These are phyloP conservation scores for Mycothermus thermophilus DNA, from an alignment of 495 filamentous ascomycete species.

Conservation along the genomic window DNA sequence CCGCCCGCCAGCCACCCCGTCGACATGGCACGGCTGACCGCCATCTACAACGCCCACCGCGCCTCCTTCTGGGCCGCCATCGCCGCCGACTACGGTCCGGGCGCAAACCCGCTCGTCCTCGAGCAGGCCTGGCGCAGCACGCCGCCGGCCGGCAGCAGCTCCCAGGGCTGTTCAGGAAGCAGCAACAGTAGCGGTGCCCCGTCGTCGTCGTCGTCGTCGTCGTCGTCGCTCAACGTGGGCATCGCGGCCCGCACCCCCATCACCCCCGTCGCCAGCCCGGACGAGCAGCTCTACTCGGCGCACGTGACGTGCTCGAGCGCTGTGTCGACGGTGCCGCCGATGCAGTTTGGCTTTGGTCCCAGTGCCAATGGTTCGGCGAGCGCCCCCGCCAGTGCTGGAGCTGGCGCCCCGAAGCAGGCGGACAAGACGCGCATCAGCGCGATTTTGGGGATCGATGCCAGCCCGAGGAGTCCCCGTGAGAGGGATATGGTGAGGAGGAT, in stretches of 20 bases:
- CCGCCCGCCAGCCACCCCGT: conserved; percentile 27
- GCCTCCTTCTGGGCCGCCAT: conserved; percentile 59
- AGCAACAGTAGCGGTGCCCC: conserved; percentile 9
- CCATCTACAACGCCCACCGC: conserved; percentile 55
- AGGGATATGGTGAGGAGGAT: conserved; percentile 38
- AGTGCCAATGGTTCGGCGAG: too few relatives aligned
- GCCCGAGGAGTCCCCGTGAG: conserved; percentile 39
- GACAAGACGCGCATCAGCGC: conserved; percentile 42
- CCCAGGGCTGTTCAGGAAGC: too few relatives aligned
- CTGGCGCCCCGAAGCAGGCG: conserved; percentile 14
- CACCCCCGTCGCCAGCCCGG: conserved; percentile 32
- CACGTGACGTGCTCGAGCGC: too few relatives aligned
- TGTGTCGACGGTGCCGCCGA: too few relatives aligned
- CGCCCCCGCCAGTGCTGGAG: too few relatives aligned
- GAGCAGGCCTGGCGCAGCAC: conserved; percentile 56
- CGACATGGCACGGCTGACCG: conserved; percentile 52
- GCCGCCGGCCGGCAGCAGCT: too few relatives aligned
- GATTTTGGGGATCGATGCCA: conserved; percentile 40
- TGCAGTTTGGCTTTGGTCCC: too few relatives aligned
- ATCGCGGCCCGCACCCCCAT: conserved; percentile 28
- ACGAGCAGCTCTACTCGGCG: conserved; percentile 28
- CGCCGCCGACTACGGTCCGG: conserved; percentile 53
- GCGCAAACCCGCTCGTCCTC: conserved; percentile 46
- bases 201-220: conserved; percentile 3
- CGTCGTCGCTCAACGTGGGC: conserved; percentile 1